Conservation (phyloP, 257 asterid genomes). For the Pogostemon cablin region DNA sequence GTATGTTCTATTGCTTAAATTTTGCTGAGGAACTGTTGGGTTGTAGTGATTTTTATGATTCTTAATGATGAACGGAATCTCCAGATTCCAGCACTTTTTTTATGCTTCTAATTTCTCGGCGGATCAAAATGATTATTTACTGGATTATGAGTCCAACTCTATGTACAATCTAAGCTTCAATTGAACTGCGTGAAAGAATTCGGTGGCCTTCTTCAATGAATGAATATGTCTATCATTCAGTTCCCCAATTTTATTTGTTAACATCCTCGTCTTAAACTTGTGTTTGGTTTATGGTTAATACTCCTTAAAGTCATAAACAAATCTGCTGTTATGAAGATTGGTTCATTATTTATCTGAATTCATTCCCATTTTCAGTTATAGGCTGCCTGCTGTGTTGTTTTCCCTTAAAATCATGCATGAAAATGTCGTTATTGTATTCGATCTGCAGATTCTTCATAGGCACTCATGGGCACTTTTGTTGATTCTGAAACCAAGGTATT, state of each 20-base stretch:
- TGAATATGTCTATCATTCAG: constrained; percentile 20
- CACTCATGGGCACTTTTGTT: constrained; percentile 52
- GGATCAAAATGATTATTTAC: neutral
- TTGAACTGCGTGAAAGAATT: neutral
- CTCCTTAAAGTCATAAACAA: neutral
- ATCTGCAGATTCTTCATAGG: constrained; percentile 36
- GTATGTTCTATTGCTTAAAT: neutral
- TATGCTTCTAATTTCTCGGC: neutral
- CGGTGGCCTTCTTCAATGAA: neutral
- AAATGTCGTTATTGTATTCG: neutral
- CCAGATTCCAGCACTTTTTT: neutral
- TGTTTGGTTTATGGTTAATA: neutral
- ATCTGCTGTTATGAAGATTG: neutral
- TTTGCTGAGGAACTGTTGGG: constrained; percentile 6
- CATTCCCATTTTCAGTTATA: neutral
- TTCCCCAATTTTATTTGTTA: neutral
- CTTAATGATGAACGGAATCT: neutral
- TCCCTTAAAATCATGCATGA: constrained; percentile 19
- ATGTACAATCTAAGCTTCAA: neutral
- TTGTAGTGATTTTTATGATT: constrained; percentile 25
- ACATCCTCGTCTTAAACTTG: constrained; percentile 2
- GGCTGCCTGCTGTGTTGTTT: neutral
- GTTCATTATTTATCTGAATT: constrained; percentile 1
- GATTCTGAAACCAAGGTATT: constrained; percentile 53
- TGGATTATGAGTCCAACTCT: neutral